Evolutionary conservation across 306 rosid genomes (phyloP), one percentile per base, ranked within the genome.

Genomic region (Dryas alaskensis): DNA sequence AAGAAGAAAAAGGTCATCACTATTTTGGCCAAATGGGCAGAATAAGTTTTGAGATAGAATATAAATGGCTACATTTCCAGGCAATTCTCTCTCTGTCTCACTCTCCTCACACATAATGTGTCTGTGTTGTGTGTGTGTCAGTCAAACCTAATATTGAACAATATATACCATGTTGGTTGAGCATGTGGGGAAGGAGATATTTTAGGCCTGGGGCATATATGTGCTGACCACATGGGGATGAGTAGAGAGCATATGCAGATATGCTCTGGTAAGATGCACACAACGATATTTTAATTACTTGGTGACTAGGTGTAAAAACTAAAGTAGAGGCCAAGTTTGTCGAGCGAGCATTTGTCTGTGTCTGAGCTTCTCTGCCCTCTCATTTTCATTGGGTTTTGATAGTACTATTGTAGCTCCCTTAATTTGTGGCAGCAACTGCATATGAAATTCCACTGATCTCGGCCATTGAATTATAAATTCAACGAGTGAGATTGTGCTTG

Each of bases 131-230:
- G 50, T 42, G 42, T 65, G 40, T 45, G 10, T 45, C 69, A 19
- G 70, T 65, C 19, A 70, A 55, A 31, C 37, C 45, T 25, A 58
- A 25, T 72, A 22, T 46, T 71, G 65, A 55, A 22, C 9, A 27
- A 31, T 22, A 1, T 31, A 31, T 40, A 25, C 70, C 67, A 45
- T 22, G 43, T 65, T 64, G 63, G 73, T 73, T 73, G 69, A 65
- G 87, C 87, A 84, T 80, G 90, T 86, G 89, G 84, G 58, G 61
- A 16, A 69, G 71, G 60, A 57, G 84, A 82, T 65, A 79, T 80
- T 69, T 76, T 45, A 68, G 57, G 51, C 10, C 2, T 12, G 64
- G 19, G 42, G 12, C 11, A 31, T 27, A 27, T 27, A 72, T 82
- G 72, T 22, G 74, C 37, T 69, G 7, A 40, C 83, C 88, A 89